Base-by-base conservation (phyloP, 2,329 filamentous ascomycete genomes). In the Xylariaceae sp. region DNA sequence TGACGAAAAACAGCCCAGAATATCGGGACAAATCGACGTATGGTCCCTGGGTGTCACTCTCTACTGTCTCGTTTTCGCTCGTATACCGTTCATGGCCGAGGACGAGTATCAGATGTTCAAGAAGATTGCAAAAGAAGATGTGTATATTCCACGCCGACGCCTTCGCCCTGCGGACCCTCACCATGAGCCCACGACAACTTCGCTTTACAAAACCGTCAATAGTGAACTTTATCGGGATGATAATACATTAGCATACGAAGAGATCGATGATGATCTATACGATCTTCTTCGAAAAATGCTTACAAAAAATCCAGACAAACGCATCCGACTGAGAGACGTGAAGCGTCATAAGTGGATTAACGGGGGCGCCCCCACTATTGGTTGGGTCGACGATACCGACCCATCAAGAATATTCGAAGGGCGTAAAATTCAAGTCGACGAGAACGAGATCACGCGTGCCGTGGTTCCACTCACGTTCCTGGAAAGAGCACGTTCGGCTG, bases 31-130 rank as follows among this genome's bases (percentile, higher is more conserved):
- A 63, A 96, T 99, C 60, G 94, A 99, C 66, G 87, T 99, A 14
- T 99, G 94, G 94, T 96, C 94, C 11, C 78, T 99, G 18, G 94
- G 94, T 18, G 90, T 99, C 17, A 99, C 94, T 0, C 81, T 99
- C 2, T 99, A 97, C 72, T 96, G 93, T 65, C 85, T 99, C 69
- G 85, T 99, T 50, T 99, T 88, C 67, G 94, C 91, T 13, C 89
- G 94, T 48, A 89, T 97, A 39, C 94, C 94, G 0, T 99, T 97
- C 66, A 81, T 95, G 61, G 91, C 91, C 45, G 87, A 94, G 65
- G 92, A 95, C 62, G 90, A 96, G 63, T 97, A 88, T 68, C 88
- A 89, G 55, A 87, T 99, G 75, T 97, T 97, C 75, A 84, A 86
- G 59, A 88, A 88, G 58, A 97, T 99, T 60, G 92, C 91, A 14